A percentile compares a stretch with the other conserved stretches of the same genome.
Evolutionary conservation across 2,329 filamentous ascomycete genomes (phyloP).

Genomic region (Rhinocladiella mackenziei): DNA sequence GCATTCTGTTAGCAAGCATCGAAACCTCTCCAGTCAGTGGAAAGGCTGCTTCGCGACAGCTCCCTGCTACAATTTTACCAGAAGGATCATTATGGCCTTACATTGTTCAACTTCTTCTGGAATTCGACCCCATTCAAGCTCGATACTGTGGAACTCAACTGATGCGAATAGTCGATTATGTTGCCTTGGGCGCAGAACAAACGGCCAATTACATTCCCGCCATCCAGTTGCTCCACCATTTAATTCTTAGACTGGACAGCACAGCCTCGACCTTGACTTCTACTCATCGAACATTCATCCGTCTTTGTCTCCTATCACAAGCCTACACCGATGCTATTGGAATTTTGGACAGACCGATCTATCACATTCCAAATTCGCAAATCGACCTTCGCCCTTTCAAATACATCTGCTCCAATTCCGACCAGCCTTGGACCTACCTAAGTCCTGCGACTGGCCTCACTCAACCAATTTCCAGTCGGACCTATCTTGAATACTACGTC

Average conservation of each 20-base stretch:
- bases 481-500: slow-evolving; percentile 62
- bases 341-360: slow-evolving; percentile 42
- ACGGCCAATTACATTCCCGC: slow-evolving; percentile 37
- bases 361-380: slow-evolving; percentile 37
- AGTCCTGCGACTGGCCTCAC: slow-evolving; percentile 39
- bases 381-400: slow-evolving; percentile 29
- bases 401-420: slow-evolving; percentile 31
- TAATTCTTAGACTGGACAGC: slow-evolving; percentile 44
- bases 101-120: slow-evolving; percentile 49
- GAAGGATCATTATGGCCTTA: slow-evolving; percentile 49
- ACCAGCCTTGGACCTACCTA: slow-evolving; percentile 36
- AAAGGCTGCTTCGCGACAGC: slow-evolving; percentile 32
- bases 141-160: slow-evolving; percentile 43
- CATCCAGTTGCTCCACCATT: slow-evolving; percentile 40
- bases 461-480: slow-evolving; percentile 38
- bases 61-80: slow-evolving; percentile 42
- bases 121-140: slow-evolving; percentile 48
- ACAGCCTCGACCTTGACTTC: slow-evolving; percentile 43
- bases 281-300: slow-evolving; percentile 40
- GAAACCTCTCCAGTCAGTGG: slow-evolving; percentile 35
- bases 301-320: slow-evolving; percentile 41
- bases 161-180: slow-evolving; percentile 36
- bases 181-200: slow-evolving; percentile 35
- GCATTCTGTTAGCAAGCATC: slow-evolving; percentile 50
- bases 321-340: slow-evolving; percentile 40